These are phyloP conservation scores for Aspergillus proliferans DNA, from an alignment of 2,329 filamentous ascomycete genomes.

Conservation along the genomic window DNA sequence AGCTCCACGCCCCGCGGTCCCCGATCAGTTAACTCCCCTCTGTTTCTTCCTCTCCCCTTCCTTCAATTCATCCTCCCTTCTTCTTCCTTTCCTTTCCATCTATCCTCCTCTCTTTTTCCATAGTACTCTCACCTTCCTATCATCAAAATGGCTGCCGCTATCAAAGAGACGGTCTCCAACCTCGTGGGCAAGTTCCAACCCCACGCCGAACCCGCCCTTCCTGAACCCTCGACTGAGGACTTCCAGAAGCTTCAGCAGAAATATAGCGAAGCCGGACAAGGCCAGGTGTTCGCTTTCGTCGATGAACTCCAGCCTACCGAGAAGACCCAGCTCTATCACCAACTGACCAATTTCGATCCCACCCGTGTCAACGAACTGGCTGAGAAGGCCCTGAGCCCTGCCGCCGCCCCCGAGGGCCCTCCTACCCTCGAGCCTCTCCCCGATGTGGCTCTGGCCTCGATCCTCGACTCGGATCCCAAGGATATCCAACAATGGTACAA, in stretches of 20 bases:
- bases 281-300: conserved; percentile 81
- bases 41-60: conserved; percentile 4
- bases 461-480: conserved; percentile 75
- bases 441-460: conserved; percentile 76
- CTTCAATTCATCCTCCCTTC: conserved; percentile 1
- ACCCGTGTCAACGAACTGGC: conserved; percentile 81
- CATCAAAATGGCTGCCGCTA: conserved; percentile 32
- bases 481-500: conserved; percentile 82
- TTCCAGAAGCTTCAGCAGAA: conserved; percentile 62
- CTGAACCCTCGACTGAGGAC: conserved; percentile 57
- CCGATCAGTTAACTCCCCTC: conserved; percentile 7
- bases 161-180: conserved; percentile 44
- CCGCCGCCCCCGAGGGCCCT: conserved; percentile 45
- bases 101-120: background rate
- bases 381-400: conserved; percentile 72
- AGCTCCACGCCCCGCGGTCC: conserved; percentile 23
- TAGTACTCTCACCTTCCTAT: background rate
- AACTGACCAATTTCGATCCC: conserved; percentile 77
- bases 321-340: conserved; percentile 71
- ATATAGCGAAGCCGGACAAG: conserved; percentile 69
- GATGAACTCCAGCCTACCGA: conserved; percentile 68
- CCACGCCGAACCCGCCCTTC: conserved; percentile 31
- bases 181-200: conserved; percentile 43
- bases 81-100: background rate
- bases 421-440: conserved; percentile 77